Conservation (phyloP, 768 basidiomycete genomes). For the Tulasnella sp. region DNA sequence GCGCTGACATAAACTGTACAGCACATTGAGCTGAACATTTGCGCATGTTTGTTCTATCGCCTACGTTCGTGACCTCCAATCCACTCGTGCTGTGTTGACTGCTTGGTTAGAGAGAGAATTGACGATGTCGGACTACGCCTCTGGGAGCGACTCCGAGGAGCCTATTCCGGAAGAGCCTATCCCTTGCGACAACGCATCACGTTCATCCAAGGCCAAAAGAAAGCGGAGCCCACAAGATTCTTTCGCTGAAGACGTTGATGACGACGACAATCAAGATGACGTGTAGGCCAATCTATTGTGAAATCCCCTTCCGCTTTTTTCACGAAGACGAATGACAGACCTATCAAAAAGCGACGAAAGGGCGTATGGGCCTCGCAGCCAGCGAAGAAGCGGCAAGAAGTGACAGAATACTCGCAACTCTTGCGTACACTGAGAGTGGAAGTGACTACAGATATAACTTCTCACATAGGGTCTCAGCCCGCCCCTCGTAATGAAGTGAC, state of each 20-base stretch:
- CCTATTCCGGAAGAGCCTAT: no score
- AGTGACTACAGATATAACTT: background rate
- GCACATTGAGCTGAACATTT: background rate
- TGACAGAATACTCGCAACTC: conserved; percentile 11
- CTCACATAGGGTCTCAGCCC: background rate
- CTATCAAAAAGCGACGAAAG: background rate
- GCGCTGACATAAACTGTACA: background rate
- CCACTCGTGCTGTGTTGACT: no score
- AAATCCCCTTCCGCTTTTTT: background rate
- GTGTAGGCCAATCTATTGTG: background rate
- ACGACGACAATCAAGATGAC: background rate
- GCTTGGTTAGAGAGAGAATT: no score
- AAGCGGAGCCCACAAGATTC: background rate
- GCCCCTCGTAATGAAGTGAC: background rate
- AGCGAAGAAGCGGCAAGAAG: background rate
- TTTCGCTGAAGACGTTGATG: background rate
- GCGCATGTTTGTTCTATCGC: background rate
- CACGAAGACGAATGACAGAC: background rate
- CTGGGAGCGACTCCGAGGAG: no score
- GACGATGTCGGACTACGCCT: no score
- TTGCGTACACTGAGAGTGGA: conserved; percentile 1
- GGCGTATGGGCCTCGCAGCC: background rate
- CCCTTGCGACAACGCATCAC: no score
- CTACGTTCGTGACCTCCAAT: no score
- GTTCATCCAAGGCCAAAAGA: no score